Percentiles rank a stretch among this genome's conserved stretches.
phyloP scores from a whole-genome alignment of 208 protist species.

The Wallacemonas sp. region DNA sequence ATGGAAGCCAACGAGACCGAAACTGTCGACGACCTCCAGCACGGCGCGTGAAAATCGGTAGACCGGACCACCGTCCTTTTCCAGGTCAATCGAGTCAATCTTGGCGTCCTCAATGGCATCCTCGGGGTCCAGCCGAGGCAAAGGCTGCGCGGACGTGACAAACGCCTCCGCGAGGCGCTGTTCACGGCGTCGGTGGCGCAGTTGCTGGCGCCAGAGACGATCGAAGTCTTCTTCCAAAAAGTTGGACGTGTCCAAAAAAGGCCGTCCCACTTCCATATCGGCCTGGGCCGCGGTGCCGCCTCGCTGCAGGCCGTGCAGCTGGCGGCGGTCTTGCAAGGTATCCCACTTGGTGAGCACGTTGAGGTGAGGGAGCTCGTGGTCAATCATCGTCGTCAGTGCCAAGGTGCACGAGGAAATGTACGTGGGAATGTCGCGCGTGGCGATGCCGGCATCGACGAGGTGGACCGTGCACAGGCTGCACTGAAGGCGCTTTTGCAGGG shows the following conservation, averaged over 20 bases:
- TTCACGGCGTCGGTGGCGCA: slow-evolving; percentile 45
- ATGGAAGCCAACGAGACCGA: slow-evolving; percentile 92
- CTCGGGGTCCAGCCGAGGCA: slow-evolving; percentile 26
- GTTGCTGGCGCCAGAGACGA: slow-evolving; percentile 70
- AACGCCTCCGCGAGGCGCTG: slow-evolving; percentile 48
- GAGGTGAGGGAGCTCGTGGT: slow-evolving; percentile 95
- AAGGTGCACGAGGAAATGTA: slow-evolving; percentile 97
- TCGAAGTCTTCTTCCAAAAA: slow-evolving; percentile 86
- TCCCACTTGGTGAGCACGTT: slow-evolving; percentile 99
- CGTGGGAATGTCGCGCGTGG: slow-evolving; percentile 94
- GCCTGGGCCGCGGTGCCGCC: slow-evolving; percentile 22
- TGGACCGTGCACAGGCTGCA: slow-evolving; percentile 92
- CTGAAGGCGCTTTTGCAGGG: slow-evolving; percentile 59
- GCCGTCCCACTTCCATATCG: slow-evolving; percentile 70
- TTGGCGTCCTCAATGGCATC: slow-evolving; percentile 23
- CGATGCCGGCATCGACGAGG: slow-evolving; percentile 94
- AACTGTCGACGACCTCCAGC: slow-evolving; percentile 95
- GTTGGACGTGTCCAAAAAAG: slow-evolving; percentile 51
- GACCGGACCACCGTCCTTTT: slow-evolving; percentile 59
- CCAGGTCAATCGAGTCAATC: slow-evolving; percentile 58
- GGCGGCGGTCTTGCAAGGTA: slow-evolving; percentile 14
- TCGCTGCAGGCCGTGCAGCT: slow-evolving; percentile 33
- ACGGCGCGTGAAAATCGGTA: slow-evolving; percentile 85
- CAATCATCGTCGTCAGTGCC: slow-evolving; percentile 96
- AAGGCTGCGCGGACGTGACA: slow-evolving; percentile 26